These are phyloP conservation scores for Isabelozyma heimii DNA, from an alignment of 805 yeast species.

Conservation along the genomic window DNA sequence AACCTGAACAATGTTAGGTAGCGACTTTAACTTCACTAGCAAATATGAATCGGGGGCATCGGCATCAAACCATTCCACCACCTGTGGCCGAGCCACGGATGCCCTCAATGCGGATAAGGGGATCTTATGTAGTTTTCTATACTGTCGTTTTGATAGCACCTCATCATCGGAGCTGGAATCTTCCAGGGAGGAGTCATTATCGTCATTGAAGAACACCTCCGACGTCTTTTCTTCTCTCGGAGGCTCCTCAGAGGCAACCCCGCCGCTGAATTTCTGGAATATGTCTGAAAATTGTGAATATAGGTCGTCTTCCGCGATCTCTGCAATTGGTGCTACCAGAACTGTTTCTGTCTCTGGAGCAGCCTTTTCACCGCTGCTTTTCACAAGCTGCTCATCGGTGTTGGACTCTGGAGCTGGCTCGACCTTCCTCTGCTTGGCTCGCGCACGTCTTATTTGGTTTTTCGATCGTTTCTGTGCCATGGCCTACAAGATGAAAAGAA, in stretches of 20 bases:
- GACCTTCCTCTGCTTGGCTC: conserved; percentile 35
- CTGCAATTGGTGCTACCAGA: background rate
- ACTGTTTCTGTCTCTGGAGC: background rate
- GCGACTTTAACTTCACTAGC: conserved; percentile 59
- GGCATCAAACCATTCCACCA: conserved; percentile 83
- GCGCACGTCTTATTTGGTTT: conserved; percentile 53
- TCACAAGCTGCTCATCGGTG: too few relatives aligned
- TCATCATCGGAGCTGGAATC: background rate
- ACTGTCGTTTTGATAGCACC: conserved; percentile 46
- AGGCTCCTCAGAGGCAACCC: conserved; percentile 21
- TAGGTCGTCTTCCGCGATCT: conserved; percentile 4
- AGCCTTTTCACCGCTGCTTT: too few relatives aligned
- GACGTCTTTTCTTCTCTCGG: conserved; percentile 13
- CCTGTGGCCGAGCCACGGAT: conserved; percentile 58
- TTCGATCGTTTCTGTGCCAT: conserved; percentile 41
- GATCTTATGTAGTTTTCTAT: conserved; percentile 51
- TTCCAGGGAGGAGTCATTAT: conserved; percentile 1
- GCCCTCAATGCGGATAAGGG: conserved; percentile 70
- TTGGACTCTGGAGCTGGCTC: conserved; percentile 3
- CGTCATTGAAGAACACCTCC: conserved; percentile 6
- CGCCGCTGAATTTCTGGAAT: conserved; percentile 20
- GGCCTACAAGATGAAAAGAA: background rate
- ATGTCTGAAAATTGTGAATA: conserved; percentile 18
- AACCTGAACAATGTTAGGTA: conserved; percentile 67
- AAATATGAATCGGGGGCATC: conserved; percentile 79